Evolutionary conservation across 1,284 basidiomycete species (phyloP), one percentile per base, ranked within the genome.

Genomic region (Butyriboletus appendiculatus): DNA sequence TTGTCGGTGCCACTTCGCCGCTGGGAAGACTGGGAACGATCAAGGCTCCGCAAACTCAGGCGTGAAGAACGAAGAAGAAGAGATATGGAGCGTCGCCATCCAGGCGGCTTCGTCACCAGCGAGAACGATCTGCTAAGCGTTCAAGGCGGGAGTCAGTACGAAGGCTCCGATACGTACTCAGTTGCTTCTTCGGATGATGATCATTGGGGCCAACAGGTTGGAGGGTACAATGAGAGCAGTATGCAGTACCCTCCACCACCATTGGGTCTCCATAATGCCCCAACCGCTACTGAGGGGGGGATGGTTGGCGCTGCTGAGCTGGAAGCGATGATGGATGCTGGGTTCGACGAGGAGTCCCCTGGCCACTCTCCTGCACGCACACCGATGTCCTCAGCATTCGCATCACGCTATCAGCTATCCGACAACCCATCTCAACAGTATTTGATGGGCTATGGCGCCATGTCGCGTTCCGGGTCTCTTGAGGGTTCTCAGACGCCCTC

Each of bases 11-110:
- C 97, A 0, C 75, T 98, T 66, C 86, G 97, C 37, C 81, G 96
- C 53, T 99, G 97, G 97, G 96, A 99, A 73, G 97, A 99, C 66
- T 99, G 97, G 97, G 97, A 99, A 72, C 86, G 95, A 38, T 96
- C 93, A n/a, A 83, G 96, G 34, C 77, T 98, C 49, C 90, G 96
- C 56, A 98, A 98, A 75, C 64, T 95, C 41, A 87, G 85, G 61
- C 86, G 97, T 5, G 96, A 98, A 66, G 95, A 97, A 67, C 85
- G 89, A 63, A 81, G 95, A 46, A 76, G 90, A 62, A 78, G 79
- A 63, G 88, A 96, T 33, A 81, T 96, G 62, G 92, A 94, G 66
- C 82, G 88, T 43, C 72, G 81, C 47, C 85, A 90, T 63, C 84
- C 82, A 28, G 78, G 81, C 4, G 86, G 86, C 40, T 93, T 86